phyloP scores from a whole-genome alignment of 2,329 filamentous ascomycete genomes.

The Ilyonectria robusta region DNA sequence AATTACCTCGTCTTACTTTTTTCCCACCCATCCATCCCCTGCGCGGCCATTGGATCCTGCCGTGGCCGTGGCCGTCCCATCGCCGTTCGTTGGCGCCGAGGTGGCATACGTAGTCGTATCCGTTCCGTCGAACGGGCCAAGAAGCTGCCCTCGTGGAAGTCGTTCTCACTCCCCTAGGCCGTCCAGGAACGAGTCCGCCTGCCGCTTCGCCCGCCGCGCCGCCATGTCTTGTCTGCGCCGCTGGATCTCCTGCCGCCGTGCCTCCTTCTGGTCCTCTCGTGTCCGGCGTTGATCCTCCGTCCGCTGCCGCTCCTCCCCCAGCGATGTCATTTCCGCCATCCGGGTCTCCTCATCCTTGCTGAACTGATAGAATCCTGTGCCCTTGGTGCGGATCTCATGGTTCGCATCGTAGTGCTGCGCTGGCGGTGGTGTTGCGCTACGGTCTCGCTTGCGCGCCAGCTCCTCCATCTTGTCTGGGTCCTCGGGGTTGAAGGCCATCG shows the following conservation, averaged over 20 bases:
- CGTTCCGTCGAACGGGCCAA: slow-evolving; percentile 14
- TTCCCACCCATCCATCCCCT: slow-evolving; percentile 18
- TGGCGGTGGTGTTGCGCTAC: slow-evolving; percentile 83
- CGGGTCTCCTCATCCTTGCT: slow-evolving; percentile 79
- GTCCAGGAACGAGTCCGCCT: slow-evolving; percentile 81
- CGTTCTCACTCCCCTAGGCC: slow-evolving; percentile 56
- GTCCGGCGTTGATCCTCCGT: slow-evolving; percentile 75
- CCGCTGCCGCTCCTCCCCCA: slow-evolving; percentile 76
- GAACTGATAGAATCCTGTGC: slow-evolving; percentile 93
- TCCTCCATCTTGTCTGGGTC: slow-evolving; percentile 81
- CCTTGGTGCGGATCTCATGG: slow-evolving; percentile 87
- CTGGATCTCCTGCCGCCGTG: slow-evolving; percentile 75
- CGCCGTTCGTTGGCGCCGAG: slow-evolving; percentile 1
- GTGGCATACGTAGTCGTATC: slow-evolving; percentile 19
- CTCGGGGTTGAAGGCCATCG: slow-evolving; percentile 84
- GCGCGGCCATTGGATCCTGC: slow-evolving; percentile 18
- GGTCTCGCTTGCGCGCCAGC: slow-evolving; percentile 83
- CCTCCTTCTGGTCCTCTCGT: slow-evolving; percentile 70
- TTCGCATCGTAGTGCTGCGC: slow-evolving; percentile 88
- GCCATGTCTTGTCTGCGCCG: slow-evolving; percentile 73
- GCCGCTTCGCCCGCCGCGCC: slow-evolving; percentile 72
- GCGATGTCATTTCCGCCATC: slow-evolving; percentile 79
- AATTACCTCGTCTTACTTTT: slow-evolving; percentile 34
- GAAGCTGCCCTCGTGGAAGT: neutral
- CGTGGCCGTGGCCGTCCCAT: slow-evolving; percentile 16